These are phyloP conservation scores for Yamadazyma kanchanaburiensis DNA, from an alignment of 1,139 yeast genomes.

Conservation along the genomic window DNA sequence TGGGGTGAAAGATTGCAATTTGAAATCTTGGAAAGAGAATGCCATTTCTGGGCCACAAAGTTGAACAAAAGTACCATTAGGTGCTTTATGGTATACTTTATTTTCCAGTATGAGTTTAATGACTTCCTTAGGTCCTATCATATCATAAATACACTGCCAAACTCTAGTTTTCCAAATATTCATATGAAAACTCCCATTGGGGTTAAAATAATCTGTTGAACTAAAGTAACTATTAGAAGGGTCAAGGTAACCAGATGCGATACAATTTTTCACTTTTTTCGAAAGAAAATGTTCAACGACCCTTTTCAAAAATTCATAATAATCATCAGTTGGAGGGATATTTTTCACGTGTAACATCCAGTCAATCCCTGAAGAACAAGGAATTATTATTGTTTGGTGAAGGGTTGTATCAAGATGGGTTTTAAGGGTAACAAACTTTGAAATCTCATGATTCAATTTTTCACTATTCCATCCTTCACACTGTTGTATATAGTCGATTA, in stretches of 20 bases:
- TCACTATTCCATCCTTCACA: not conserved
- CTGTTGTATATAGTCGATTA: constrained; percentile 1
- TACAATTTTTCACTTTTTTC: constrained; percentile 17
- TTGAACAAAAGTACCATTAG: constrained; percentile 19
- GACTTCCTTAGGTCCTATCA: constrained; percentile 31
- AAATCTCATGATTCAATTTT: not conserved
- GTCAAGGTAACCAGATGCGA: constrained; percentile 25
- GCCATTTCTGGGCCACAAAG: constrained; percentile 31
- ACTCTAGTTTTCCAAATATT: constrained; percentile 27
- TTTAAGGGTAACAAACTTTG: not conserved
- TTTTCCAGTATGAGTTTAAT: constrained; percentile 26
- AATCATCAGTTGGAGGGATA: constrained; percentile 6
- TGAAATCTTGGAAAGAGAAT: constrained; percentile 1
- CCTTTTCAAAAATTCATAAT: constrained; percentile 24
- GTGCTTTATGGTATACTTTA: constrained; percentile 18
- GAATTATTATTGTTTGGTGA: constrained; percentile 2
- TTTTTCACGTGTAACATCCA: not conserved
- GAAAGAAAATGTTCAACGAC: constrained; percentile 17
- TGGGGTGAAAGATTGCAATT: constrained; percentile 1
- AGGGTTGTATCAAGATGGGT: not conserved
- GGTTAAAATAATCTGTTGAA: constrained; percentile 16
- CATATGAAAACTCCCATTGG: constrained; percentile 22
- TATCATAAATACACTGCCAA: constrained; percentile 25
- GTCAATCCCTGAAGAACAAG: not conserved
- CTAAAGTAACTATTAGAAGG: constrained; percentile 12